Base-by-base conservation (phyloP, 2,329 filamentous ascomycete species). In the Atkinsonella texensis region DNA sequence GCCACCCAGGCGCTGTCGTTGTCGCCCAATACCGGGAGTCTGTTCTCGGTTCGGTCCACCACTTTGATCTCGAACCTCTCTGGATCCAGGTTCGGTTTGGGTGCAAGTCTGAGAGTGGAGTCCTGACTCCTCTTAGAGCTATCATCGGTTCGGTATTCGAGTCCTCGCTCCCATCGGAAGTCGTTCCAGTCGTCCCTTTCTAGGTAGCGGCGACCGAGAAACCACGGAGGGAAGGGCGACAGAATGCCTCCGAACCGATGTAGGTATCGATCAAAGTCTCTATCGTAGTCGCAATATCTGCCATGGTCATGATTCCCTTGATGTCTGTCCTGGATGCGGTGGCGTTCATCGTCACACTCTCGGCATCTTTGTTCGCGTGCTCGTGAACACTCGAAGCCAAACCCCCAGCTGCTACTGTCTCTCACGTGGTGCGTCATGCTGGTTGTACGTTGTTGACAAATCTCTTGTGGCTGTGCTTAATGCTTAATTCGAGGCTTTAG, bases 1-100 rank as follows among this genome's bases (percentile, higher is more conserved):
- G 48, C 48, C 31, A n/a, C 28, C 48, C 48, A 49, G 28, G 12
- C 13, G n/a, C 28, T 44, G 48, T 35, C 42, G 3, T 50, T 35
- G 3, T 50, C 42, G 3, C 32, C 32, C 32, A 31, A 32, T 7
- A 42, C 49, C 10, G 49, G 49, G 6, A 50, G 41, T 20, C 49
- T n/a, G 31, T 50, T 50, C 10, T 49, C 48, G 3, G 48, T 49
- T 32, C 28, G 35, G 40, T 49, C 48, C 17, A 39, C 39, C 11
- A 49, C 18, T 5, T n/a, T 38, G 15, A 49, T 49, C 3, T 43
- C 40, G 5, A 49, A 49, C 10, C 40, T 28, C 8, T 2, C 28
- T 15, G 48, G 12, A 6, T 35, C 48, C 11, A 12, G 17, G 2
- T 31, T 40, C 8, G 39, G 18, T 23, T n/a, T 42, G 7, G 47